Base-by-base conservation (phyloP, 495 filamentous ascomycete species). In the Barbatosphaeria neglecta region DNA sequence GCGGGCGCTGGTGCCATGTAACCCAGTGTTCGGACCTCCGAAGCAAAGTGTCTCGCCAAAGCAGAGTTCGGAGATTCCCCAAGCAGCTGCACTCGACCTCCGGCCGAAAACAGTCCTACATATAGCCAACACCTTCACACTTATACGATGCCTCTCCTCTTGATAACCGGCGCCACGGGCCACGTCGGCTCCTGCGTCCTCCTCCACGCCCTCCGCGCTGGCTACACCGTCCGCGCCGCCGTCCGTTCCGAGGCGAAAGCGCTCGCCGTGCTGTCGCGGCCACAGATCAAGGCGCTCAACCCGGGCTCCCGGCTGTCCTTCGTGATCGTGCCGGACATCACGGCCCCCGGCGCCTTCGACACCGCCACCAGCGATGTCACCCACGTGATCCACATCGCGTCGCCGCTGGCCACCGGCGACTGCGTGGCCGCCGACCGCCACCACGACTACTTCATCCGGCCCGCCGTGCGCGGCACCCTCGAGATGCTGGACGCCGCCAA, bases 381-480 rank as follows among this genome's bases (percentile, higher is more conserved):
- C 20, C 68, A 68, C 47, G 61, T 76, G 45, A 66, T 78, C 47
- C 76, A 80, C 50, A 53, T 73, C 23, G 75, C 76, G 1, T 73
- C 72, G 35, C 74, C 76, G 1, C 41, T 67, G 59, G 80, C 81
- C 43, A 66, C 65, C 49, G 73, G 70, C 41, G 65, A 70, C 55
- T 70, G 73, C 20, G 76, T 59, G 6, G 51, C 55, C 3, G 33
- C 47, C 5, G 39, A 39, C 27, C 23, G 52, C 22, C 53, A 90
- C 53, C 69, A 80, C 38, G 63, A 78, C 49, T 78, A 81, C 60
- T 77, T 87, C 52, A 59, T 90, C 33, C 79, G 85, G 43, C 81
- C 83, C 2, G 82, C 82, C 0, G 74, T 86, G 50, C 79, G 77
- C 49, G 85, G 86, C 31, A 93, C 87, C 7, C 77, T 79, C 4